phyloP scores from a whole-genome alignment of 208 protist genomes.

The Hexamita inflata region DNA sequence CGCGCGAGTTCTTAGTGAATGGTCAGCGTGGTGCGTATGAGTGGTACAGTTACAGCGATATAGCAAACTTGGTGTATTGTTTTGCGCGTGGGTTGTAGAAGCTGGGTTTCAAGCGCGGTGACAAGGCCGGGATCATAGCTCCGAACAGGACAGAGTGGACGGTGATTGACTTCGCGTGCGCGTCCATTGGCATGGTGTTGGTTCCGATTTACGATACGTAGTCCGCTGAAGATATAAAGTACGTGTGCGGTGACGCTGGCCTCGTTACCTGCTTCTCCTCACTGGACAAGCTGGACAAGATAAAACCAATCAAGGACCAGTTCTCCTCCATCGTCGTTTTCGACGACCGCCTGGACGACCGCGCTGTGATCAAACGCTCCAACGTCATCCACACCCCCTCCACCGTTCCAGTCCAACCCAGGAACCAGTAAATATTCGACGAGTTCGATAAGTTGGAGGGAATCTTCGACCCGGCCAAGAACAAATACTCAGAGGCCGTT shows the following conservation, averaged over 20 bases:
- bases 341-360: neutral
- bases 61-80: neutral
- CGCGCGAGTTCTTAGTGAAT: neutral
- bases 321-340: conserved; percentile 13
- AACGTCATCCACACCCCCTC: too few relatives aligned
- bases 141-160: conserved; percentile 28
- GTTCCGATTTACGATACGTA: conserved; percentile 31
- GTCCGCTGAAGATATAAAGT: neutral
- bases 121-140: conserved; percentile 27
- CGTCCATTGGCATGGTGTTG: neutral
- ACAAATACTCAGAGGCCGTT: too few relatives aligned
- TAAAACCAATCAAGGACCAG: neutral
- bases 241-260: neutral
- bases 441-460: neutral
- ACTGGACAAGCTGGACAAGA: neutral
- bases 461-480: neutral
- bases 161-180: conserved; percentile 28
- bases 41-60: neutral
- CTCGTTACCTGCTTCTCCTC: neutral
- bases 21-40: neutral
- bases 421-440: neutral
- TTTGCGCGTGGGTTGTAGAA: neutral
- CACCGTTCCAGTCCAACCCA: neutral
- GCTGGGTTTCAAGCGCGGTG: conserved; percentile 14
- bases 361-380: too few relatives aligned